Conservation (phyloP, 306 rosid species). For the Urtica urens region DNA sequence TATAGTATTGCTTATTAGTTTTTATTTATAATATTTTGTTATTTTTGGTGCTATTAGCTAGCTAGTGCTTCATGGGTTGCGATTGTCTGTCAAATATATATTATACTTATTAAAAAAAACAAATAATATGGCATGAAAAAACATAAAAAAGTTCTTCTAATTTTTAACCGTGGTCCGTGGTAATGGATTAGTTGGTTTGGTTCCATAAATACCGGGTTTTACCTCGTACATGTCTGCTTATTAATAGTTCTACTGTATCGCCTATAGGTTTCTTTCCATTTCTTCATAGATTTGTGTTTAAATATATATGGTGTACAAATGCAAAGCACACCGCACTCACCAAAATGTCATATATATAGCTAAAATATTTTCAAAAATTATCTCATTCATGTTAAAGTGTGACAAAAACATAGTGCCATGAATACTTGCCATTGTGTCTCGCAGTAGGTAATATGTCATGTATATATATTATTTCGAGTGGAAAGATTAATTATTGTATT, state of each 20-base stretch:
- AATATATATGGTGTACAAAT: conserved; percentile 11
- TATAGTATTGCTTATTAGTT: conserved; percentile 10
- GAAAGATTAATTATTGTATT: too few relatives aligned
- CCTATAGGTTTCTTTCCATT: conserved; percentile 20
- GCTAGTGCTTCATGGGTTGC: conserved; percentile 75
- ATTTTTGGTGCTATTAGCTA: conserved; percentile 18
- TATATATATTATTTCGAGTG: too few relatives aligned
- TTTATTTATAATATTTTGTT: conserved; percentile 6
- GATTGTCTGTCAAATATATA: conserved; percentile 55
- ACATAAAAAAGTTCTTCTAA: conserved; percentile 14
- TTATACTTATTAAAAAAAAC: not conserved
- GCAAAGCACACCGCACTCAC: conserved; percentile 23
- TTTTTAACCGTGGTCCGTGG: too few relatives aligned
- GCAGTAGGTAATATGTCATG: too few relatives aligned
- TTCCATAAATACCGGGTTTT: conserved; percentile 65
- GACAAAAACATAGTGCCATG: too few relatives aligned
- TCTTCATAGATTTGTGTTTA: conserved; percentile 2
- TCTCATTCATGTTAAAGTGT: too few relatives aligned
- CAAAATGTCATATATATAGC: too few relatives aligned
- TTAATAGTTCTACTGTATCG: conserved; percentile 16
- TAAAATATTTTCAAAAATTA: too few relatives aligned
- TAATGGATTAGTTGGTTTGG: conserved; percentile 85
- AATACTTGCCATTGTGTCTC: too few relatives aligned
- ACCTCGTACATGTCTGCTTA: conserved; percentile 47
- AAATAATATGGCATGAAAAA: conserved; percentile 23